phyloP scores from a whole-genome alignment of 768 basidiomycete species.

The Xerocomellus amylosporus region DNA sequence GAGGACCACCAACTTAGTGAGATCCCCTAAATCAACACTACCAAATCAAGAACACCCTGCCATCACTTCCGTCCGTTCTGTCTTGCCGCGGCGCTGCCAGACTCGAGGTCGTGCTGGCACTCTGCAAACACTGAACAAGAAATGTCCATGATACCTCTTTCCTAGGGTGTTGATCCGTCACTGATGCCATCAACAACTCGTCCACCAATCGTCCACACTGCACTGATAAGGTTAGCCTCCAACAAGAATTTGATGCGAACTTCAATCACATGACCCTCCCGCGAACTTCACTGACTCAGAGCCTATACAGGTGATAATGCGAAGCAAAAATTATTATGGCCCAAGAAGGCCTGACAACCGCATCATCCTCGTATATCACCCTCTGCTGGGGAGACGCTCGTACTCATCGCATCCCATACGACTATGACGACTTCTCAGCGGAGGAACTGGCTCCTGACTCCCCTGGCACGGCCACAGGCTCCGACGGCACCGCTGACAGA shows the following conservation, averaged over 20 bases:
- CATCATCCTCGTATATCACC: background rate
- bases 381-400: background rate
- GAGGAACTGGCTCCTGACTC: slow-evolving; percentile 12
- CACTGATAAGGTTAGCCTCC: background rate
- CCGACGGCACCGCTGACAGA: slow-evolving; percentile 17
- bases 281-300: slow-evolving; percentile 8
- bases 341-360: background rate
- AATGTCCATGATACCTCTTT: background rate
- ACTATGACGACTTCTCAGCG: slow-evolving; percentile 20
- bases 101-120: too few relatives aligned
- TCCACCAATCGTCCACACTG: background rate
- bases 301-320: slow-evolving; percentile 19
- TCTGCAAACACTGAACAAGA: background rate
- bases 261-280: background rate
- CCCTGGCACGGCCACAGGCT: slow-evolving; percentile 18
- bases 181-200: background rate
- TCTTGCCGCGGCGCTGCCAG: too few relatives aligned
- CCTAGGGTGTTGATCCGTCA: slow-evolving; percentile 5
- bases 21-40: background rate
- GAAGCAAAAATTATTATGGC: slow-evolving; percentile 9
- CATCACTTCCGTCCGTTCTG: background rate
- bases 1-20: background rate
- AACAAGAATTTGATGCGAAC: too few relatives aligned
- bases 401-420: background rate
- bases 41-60: background rate